Conservation (phyloP, 2,329 filamentous ascomycete genomes). For the Ophidiomyces ophidiicola region DNA sequence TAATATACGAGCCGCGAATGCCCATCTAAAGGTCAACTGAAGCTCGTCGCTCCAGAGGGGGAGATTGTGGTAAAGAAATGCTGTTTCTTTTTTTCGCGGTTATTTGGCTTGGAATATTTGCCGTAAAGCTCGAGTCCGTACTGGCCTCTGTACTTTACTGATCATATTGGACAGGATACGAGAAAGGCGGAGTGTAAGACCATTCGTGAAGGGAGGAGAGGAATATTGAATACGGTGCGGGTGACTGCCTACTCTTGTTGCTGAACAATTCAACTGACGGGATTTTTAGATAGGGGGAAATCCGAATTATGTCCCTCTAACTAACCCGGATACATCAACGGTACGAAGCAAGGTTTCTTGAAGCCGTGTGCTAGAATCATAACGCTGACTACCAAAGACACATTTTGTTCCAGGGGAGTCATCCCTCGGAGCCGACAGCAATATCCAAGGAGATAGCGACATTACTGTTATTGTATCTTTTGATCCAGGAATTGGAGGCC, state of each 20-base stretch:
- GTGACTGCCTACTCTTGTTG: too few relatives aligned
- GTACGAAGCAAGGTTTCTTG: not conserved
- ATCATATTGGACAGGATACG: not conserved
- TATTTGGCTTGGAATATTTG: constrained; percentile 7
- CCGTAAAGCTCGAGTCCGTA: not conserved
- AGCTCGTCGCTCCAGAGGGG: not conserved
- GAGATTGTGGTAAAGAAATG: constrained; percentile 3
- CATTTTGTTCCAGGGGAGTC: constrained; percentile 3
- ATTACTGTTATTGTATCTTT: constrained; percentile 9
- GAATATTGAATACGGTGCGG: too few relatives aligned
- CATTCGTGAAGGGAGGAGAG: constrained; percentile 2
- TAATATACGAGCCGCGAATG: not conserved
- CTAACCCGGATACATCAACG: constrained; percentile 1
- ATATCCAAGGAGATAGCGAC: not conserved
- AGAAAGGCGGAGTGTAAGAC: constrained; percentile 6
- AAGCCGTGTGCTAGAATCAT: not conserved
- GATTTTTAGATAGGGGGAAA: too few relatives aligned
- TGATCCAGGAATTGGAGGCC: constrained; percentile 6
- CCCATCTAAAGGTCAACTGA: constrained; percentile 1
- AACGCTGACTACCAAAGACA: constrained; percentile 1
- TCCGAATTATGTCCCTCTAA: not conserved
- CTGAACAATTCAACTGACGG: too few relatives aligned
- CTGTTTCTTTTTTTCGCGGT: constrained; percentile 3
- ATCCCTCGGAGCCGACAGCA: constrained; percentile 1
- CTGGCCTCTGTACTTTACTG: not conserved